Evolutionary conservation across 176 grass and related monocot genomes (phyloP).

Genomic region (Thalia dealbata): DNA sequence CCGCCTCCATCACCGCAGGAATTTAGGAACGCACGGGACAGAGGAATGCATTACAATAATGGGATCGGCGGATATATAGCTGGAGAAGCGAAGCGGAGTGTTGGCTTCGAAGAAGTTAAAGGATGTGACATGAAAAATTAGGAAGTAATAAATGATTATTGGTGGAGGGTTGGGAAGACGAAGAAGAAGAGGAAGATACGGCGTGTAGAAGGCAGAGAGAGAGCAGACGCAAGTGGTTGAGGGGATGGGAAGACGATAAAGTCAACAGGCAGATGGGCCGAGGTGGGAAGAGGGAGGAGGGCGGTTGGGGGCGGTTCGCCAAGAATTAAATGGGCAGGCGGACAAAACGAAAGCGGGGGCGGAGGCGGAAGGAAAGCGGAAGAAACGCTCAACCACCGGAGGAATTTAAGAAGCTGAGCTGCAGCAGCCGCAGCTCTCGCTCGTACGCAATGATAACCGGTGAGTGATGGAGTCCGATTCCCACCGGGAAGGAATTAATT

Average conservation of each 20-base stretch:
- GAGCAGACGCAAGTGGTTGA: neutral
- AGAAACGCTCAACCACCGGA: neutral
- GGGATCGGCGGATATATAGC: neutral
- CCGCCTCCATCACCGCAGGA: neutral
- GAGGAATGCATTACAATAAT: neutral
- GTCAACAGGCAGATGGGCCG: neutral
- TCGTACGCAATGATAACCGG: too few relatives aligned
- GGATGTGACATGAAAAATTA: neutral
- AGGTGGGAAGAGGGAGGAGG: neutral
- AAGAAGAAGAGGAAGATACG: neutral
- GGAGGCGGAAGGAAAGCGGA: neutral
- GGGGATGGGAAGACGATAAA: neutral
- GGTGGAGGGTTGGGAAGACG: neutral
- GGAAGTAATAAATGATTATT: neutral
- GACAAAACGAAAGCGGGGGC: neutral
- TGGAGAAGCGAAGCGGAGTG: neutral
- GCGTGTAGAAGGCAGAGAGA: neutral
- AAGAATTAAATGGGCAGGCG: neutral
- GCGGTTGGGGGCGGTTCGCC: neutral
- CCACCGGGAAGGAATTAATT: too few relatives aligned
- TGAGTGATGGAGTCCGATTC: too few relatives aligned
- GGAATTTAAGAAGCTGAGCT: neutral
- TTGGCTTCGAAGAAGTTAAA: neutral
- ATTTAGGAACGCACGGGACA: neutral
- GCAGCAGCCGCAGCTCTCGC: too few relatives aligned